Base-by-base conservation (phyloP, 2,329 filamentous ascomycete species). In the Aspergillus pseudoglaucus region DNA sequence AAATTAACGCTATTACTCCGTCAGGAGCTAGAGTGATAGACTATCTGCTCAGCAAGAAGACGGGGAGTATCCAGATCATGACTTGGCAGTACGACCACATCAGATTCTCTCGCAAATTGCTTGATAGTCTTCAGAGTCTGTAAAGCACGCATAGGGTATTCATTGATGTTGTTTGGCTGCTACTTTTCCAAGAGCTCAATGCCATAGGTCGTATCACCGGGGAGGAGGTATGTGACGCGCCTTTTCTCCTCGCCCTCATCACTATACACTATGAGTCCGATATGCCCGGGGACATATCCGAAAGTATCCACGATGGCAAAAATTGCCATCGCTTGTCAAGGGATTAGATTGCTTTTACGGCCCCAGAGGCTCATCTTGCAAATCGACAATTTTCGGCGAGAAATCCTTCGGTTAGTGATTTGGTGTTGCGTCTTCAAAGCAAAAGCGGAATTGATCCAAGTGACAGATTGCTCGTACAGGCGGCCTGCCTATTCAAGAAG, bases 231-330 rank as follows among this genome's bases (percentile, higher is more conserved):
- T 43, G 41, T 54, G 8, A 39, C 38, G 1, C 8, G n/a, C 5
- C 41, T 23, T 5, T 35, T 41, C 14, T 45, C 32, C 4, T n/a
- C 43, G 3, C 41, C 32, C 12, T 43, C 38, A 1, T 37, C 37
- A 2, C 41, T 42, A 47, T 68, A 63, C 0, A 62, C 59, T 1
- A 67, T 47, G 35, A 69, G 18, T 5, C 59, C 60, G 8, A 67
- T 50, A 46, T 69, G 66, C 0, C 66, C 65, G 1, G 59, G 59
- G 4, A 66, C 61, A 47, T 69, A 65, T 6, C 66, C 66, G 9
- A 65, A 61, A 4, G 66, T 69, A 40, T 64, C 59, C 1, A 68
- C 62, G 5, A 58, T 59, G 1, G 60, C 53, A 15, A 69, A 51
- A 20, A n/a, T 45, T 57, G 0, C 60, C 63, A 54, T 67, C 59